Evolutionary conservation across 768 basidiomycete species (phyloP).

Genomic region (Pulveroboletus sp.): DNA sequence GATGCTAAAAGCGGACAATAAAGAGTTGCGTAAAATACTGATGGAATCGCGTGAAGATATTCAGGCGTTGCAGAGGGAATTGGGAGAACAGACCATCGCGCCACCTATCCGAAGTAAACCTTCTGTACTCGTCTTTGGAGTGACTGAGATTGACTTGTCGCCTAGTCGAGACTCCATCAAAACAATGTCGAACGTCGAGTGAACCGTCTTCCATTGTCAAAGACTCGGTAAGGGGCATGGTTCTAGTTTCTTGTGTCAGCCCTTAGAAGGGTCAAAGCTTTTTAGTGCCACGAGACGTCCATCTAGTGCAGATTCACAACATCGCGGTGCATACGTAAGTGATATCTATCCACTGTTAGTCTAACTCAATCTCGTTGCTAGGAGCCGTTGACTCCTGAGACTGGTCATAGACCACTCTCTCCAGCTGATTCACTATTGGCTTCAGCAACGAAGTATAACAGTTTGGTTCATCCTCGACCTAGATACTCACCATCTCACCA

Average conservation of each 20-base stretch:
- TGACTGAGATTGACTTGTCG: constrained; percentile 2
- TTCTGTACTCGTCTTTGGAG: neutral
- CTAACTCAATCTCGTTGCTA: constrained; percentile 16
- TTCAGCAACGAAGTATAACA: constrained; percentile 25
- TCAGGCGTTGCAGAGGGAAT: constrained; percentile 62
- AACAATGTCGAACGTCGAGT: constrained; percentile 40
- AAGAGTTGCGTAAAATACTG: constrained; percentile 71
- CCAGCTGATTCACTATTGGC: constrained; percentile 33
- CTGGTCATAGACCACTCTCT: constrained; percentile 38
- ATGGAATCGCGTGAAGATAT: constrained; percentile 75
- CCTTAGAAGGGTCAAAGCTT: constrained; percentile 22
- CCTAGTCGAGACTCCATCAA: constrained; percentile 33
- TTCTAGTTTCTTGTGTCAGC: constrained; percentile 24
- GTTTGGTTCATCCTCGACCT: constrained; percentile 19
- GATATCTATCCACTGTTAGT: neutral
- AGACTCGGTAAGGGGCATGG: constrained; percentile 39
- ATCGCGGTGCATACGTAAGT: constrained; percentile 32
- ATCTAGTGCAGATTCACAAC: constrained; percentile 32
- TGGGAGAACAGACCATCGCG: constrained; percentile 63
- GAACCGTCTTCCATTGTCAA: constrained; percentile 40
- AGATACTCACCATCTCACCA: constrained; percentile 24
- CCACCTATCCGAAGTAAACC: constrained; percentile 41
- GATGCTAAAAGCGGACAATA: constrained; percentile 72
- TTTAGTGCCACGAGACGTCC: constrained; percentile 29
- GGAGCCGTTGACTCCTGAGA: constrained; percentile 46